These are phyloP conservation scores for Stephanodiscus triporus DNA, from an alignment of 108 stramenopile species.

Conservation along the genomic window DNA sequence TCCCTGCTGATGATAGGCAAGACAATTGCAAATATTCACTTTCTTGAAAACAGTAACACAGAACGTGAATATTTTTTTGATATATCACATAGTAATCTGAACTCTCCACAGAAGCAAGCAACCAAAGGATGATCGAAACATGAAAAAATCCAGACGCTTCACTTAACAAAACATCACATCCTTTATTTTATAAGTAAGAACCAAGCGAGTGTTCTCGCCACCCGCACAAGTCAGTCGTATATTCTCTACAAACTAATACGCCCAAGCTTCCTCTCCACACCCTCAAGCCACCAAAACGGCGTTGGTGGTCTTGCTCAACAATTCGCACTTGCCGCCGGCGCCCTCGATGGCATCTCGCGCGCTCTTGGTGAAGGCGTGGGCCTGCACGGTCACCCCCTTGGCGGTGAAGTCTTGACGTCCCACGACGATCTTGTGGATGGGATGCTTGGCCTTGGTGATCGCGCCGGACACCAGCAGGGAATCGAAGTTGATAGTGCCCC, in stretches of 20 bases:
- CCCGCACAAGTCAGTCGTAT: background rate
- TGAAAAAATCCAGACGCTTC: background rate
- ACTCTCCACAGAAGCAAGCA: no score
- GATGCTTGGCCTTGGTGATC: conserved; percentile 86
- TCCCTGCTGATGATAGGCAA: background rate
- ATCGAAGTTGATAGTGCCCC: conserved; percentile 82
- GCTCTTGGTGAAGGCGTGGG: conserved; percentile 93
- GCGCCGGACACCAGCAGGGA: conserved; percentile 68
- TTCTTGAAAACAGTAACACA: background rate
- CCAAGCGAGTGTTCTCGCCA: background rate
- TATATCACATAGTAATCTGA: no score
- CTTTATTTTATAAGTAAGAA: background rate
- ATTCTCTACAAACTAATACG: background rate
- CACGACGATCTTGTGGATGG: conserved; percentile 92
- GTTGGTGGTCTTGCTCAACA: conserved; percentile 88
- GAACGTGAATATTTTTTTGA: background rate
- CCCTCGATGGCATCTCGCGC: conserved; percentile 93
- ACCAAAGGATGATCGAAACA: background rate
- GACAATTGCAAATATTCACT: no score
- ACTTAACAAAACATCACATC: no score
- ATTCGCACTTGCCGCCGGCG: conserved; percentile 91
- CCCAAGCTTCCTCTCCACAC: background rate
- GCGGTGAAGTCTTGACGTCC: conserved; percentile 75
- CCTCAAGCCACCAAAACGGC: conserved; percentile 62
- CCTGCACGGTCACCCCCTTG: conserved; percentile 93